These are phyloP conservation scores for Lanmaoa rubissima DNA, from an alignment of 768 basidiomycete genomes.

Conservation along the genomic window DNA sequence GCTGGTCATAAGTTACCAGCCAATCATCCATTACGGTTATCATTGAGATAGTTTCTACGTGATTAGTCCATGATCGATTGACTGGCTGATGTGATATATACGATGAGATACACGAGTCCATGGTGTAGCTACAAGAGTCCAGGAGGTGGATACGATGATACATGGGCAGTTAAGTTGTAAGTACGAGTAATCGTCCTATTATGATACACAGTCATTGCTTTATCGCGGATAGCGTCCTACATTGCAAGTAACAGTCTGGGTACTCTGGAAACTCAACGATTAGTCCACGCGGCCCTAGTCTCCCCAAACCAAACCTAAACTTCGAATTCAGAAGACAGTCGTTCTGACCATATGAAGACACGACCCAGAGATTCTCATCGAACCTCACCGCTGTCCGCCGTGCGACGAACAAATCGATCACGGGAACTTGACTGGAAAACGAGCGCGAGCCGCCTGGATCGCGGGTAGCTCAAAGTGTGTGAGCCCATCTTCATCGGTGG, in stretches of 20 bases:
- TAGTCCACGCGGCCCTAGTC: neutral
- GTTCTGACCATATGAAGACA: too few relatives aligned
- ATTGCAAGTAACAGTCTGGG: neutral
- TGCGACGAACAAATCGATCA: neutral
- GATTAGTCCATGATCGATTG: neutral
- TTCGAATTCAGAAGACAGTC: too few relatives aligned
- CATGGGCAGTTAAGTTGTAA: neutral
- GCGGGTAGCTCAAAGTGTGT: neutral
- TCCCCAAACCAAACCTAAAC: too few relatives aligned
- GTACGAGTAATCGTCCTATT: conserved; percentile 1
- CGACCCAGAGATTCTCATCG: neutral
- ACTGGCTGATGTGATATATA: neutral
- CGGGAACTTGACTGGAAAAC: neutral
- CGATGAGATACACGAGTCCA: conserved; percentile 5
- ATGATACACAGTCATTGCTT: conserved; percentile 1
- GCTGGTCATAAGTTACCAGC: conserved; percentile 13
- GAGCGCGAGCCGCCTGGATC: neutral
- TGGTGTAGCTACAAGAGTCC: conserved; percentile 7
- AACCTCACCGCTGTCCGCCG: neutral
- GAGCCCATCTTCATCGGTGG: neutral
- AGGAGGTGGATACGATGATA: neutral
- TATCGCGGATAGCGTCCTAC: conserved; percentile 1
- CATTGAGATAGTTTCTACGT: neutral
- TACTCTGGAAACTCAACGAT: neutral
- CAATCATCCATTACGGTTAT: neutral